These are phyloP conservation scores for Curvularia verruculosa DNA, from an alignment of 2,329 filamentous ascomycete species.

Conservation along the genomic window DNA sequence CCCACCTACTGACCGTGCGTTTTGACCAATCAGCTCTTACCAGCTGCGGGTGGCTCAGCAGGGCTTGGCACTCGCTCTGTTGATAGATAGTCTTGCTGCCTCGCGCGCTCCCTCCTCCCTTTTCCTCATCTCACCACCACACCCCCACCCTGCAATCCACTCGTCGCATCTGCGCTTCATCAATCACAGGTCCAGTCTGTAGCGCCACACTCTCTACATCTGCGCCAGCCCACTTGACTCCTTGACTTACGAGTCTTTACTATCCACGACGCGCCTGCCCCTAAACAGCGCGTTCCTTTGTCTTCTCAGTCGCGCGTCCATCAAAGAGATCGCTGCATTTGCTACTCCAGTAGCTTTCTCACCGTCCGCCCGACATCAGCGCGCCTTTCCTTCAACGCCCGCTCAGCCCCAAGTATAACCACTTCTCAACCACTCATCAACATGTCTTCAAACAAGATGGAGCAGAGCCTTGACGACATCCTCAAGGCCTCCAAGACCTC, in stretches of 20 bases:
- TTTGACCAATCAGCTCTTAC: slow-evolving; percentile 8
- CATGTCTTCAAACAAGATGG: slow-evolving; percentile 73
- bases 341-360: slow-evolving; percentile 15
- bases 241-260: slow-evolving; percentile 15
- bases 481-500: slow-evolving; percentile 69
- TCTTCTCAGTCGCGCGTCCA: slow-evolving; percentile 19
- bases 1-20: slow-evolving; percentile 11
- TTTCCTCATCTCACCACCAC: slow-evolving; percentile 19
- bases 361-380: slow-evolving; percentile 19
- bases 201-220: slow-evolving; percentile 21
- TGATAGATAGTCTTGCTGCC: slow-evolving; percentile 26
- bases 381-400: slow-evolving; percentile 18
- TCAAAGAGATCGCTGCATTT: slow-evolving; percentile 13
- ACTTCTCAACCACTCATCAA: slow-evolving; percentile 23
- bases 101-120: slow-evolving; percentile 22
- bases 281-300: slow-evolving; percentile 27
- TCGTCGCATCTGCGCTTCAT: slow-evolving; percentile 17
- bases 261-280: slow-evolving; percentile 28
- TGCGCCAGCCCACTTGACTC: slow-evolving; percentile 21
- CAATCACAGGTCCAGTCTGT: slow-evolving; percentile 12
- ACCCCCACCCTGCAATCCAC: slow-evolving; percentile 11
- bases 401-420: slow-evolving; percentile 21
- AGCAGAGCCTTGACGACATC: slow-evolving; percentile 97
- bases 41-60: slow-evolving; percentile 11
- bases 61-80: slow-evolving; percentile 14